Evolutionary conservation across 2,329 filamentous ascomycete species (phyloP).

Genomic region (Ophiostoma sp.): DNA sequence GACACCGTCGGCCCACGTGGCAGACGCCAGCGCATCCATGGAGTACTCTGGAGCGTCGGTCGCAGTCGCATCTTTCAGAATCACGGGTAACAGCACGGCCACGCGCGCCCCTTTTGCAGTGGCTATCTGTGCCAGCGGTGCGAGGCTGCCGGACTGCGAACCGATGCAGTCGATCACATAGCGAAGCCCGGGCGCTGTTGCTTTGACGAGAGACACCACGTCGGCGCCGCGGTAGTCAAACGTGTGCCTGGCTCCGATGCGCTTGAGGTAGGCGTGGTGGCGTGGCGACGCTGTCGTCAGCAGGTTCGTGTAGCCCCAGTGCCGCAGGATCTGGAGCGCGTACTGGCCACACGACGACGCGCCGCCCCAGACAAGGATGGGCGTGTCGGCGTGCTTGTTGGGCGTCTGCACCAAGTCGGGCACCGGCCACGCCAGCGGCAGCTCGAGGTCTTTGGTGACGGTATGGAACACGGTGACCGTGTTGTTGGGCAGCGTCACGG

Average conservation of each 20-base stretch:
- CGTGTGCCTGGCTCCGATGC: not conserved
- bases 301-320: slow-evolving; percentile 4
- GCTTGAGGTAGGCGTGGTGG: not conserved
- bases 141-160: not conserved
- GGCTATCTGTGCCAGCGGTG: not conserved
- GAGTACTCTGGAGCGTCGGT: not conserved
- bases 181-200: not conserved
- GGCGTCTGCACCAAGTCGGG: not conserved
- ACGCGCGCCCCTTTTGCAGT: not conserved
- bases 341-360: slow-evolving; percentile 1
- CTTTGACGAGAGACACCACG: not conserved
- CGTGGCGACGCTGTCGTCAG: not conserved
- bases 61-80: not conserved
- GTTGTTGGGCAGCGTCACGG: not conserved
- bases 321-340: not conserved
- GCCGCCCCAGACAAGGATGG: not conserved
- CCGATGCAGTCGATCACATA: not conserved
- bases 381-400: not conserved
- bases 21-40: not conserved
- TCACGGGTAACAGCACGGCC: not conserved
- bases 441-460: not conserved
- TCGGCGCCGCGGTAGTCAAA: slow-evolving; percentile 3
- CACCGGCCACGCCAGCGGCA: not conserved
- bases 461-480: not conserved
- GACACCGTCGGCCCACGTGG: not conserved